phyloP scores from a whole-genome alignment of 495 filamentous ascomycete species.

The Hyaloscypha hepaticicola region DNA sequence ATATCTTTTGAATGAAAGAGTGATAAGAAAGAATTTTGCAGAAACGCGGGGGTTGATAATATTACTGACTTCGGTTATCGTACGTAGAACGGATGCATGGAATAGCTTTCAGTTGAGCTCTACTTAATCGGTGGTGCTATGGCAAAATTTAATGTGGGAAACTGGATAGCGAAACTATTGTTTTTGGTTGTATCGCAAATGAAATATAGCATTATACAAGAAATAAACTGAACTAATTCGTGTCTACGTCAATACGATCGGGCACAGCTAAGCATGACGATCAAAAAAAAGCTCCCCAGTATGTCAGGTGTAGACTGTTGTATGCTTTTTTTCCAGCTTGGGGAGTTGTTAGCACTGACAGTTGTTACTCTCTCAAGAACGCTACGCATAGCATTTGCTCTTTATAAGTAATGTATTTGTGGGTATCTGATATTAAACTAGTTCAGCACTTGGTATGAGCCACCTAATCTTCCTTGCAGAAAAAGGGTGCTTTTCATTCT shows the following conservation, averaged over 20 bases:
- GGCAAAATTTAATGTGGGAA: too few species aligned
- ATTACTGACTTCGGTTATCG: too few species aligned
- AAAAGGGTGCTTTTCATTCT: not conserved
- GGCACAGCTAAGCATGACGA: too few species aligned
- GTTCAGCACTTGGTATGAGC: not conserved
- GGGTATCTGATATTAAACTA: not conserved
- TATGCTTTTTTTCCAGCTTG: not conserved
- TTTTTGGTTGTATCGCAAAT: too few species aligned
- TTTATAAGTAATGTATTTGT: not conserved
- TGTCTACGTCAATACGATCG: too few species aligned
- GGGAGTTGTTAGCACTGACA: not conserved
- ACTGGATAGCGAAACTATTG: too few species aligned
- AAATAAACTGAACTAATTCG: too few species aligned
- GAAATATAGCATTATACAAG: too few species aligned
- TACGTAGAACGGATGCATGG: not conserved
- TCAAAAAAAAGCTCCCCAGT: too few species aligned
- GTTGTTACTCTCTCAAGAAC: not conserved
- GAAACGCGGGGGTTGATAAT: too few species aligned
- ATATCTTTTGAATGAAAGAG: slow-evolving; percentile 23
- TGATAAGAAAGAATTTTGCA: not conserved
- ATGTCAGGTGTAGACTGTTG: not conserved
- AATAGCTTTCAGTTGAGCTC: not conserved
- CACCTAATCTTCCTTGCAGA: not conserved
- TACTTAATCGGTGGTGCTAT: too few species aligned
- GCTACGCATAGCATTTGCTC: not conserved